Evolutionary conservation across 345 rosid genomes (phyloP).

Genomic region (Combretum micranthum): DNA sequence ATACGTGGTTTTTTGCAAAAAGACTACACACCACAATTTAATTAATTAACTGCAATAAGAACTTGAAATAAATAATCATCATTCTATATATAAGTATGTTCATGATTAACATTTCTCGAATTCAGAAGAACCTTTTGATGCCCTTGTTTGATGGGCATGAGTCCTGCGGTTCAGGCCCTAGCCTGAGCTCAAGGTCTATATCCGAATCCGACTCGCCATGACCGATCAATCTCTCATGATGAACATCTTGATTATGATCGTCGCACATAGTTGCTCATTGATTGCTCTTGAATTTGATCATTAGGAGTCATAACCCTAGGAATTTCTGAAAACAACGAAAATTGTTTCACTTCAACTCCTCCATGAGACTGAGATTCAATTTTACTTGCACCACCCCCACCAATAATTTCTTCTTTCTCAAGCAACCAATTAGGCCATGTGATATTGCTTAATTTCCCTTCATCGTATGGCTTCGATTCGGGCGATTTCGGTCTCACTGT

Average conservation of each 20-base stretch:
- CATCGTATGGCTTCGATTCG: no score
- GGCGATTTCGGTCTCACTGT: no score
- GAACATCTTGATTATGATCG: background rate
- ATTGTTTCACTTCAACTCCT: constrained; percentile 16
- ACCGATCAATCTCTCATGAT: constrained; percentile 4
- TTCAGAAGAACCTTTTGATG: constrained; percentile 39
- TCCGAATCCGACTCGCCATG: constrained; percentile 6
- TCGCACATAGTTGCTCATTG: background rate
- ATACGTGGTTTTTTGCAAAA: no score
- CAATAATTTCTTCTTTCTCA: background rate
- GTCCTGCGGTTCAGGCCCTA: constrained; percentile 37
- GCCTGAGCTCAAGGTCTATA: constrained; percentile 53
- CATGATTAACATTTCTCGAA: background rate
- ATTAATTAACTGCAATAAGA: no score
- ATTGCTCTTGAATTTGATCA: background rate
- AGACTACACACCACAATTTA: no score
- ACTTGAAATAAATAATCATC: no score
- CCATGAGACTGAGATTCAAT: constrained; percentile 4
- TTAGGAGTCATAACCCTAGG: constrained; percentile 9
- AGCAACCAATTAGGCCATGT: constrained; percentile 5
- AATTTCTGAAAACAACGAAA: constrained; percentile 24
- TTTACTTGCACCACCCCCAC: background rate
- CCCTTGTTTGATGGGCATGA: constrained; percentile 17
- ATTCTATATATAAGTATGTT: no score
- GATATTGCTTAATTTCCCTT: no score